Evolutionary conservation across 2,329 filamentous ascomycete species (phyloP), one percentile per base, ranked within the genome.

Genomic region (Aspergillus nomiae): DNA sequence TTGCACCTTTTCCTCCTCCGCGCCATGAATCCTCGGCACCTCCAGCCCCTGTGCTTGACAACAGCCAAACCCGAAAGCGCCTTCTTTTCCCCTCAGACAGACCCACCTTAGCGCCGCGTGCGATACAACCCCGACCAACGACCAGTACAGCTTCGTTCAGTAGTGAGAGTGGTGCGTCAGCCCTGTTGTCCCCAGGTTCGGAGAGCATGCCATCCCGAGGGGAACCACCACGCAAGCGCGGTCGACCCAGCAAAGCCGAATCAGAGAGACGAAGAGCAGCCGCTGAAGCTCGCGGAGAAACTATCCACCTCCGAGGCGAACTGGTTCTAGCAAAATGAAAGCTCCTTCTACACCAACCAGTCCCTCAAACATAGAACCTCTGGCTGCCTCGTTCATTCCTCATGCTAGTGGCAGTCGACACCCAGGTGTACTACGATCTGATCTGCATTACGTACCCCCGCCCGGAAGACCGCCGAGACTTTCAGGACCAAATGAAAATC

Each of bases 201-300:
- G 77, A 78, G 32, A 62, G 61, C 30, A 45, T 67, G 7, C 43
- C 64, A 24, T 48, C 64, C 26, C 67, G 67, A 63, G 71, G 72
- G 43, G 76, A 79, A 56, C 76, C 74, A 38, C 77, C 73, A 59
- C 72, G 76, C 51, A 80, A 80, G 75, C 73, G 79, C 60, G 78
- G 78, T n/a, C 76, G 78, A 19, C 78, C 78, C 62, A 81, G 73
- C 64, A 81, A 81, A 70, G 72, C 71, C 38, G 78, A 81, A 63
- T 71, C 74, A 4, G 77, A 79, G 63, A 73, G 77, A 55, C 77
- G 78, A 38, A 77, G 71, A 63, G 70, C 73, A 28, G 72, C 70
- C 51, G 77, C 78, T 45, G 76, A 79, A 65, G 74, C 76, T 41
- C 75, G 73, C 36, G 77, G 78, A 19, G 77, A 79, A 65, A 68